Evolutionary conservation across 805 yeast genomes (phyloP).

Genomic region (Metschnikowia baotianmanensis): DNA sequence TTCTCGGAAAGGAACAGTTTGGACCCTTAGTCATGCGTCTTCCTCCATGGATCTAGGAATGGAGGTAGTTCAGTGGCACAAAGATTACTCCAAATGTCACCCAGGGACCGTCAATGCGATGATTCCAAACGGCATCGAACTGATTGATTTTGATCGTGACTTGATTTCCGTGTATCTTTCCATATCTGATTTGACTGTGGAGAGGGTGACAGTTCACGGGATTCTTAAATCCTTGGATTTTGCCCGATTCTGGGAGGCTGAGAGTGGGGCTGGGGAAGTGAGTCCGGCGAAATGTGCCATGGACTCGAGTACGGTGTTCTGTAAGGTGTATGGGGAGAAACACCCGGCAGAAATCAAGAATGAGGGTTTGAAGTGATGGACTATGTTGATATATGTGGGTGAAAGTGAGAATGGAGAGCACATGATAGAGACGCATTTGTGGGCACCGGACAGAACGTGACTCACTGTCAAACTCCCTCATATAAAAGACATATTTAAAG

Average conservation of each 20-base stretch:
- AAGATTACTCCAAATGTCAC: no score
- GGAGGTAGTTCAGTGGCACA: no score
- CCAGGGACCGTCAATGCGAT: slow-evolving; percentile 43
- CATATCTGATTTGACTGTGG: slow-evolving; percentile 37
- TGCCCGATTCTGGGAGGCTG: neutral
- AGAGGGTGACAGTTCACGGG: slow-evolving; percentile 32
- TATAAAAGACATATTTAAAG: no score
- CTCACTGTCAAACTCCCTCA: no score
- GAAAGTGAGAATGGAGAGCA: no score
- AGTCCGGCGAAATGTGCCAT: slow-evolving; percentile 7
- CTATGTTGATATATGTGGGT: no score
- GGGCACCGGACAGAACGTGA: no score
- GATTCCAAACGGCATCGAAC: slow-evolving; percentile 45
- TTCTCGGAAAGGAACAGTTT: slow-evolving; percentile 24
- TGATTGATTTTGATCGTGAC: slow-evolving; percentile 35
- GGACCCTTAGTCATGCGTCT: slow-evolving; percentile 26
- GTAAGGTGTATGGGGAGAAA: neutral
- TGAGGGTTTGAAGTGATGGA: no score
- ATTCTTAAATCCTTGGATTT: slow-evolving; percentile 18
- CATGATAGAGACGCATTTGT: no score
- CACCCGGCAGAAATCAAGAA: no score
- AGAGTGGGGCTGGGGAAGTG: neutral
- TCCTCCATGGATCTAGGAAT: slow-evolving; percentile 33
- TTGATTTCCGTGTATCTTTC: slow-evolving; percentile 34
- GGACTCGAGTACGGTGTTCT: slow-evolving; percentile 5